Evolutionary conservation across 2,329 filamentous ascomycete species (phyloP).

Genomic region (Knufia petricola): DNA sequence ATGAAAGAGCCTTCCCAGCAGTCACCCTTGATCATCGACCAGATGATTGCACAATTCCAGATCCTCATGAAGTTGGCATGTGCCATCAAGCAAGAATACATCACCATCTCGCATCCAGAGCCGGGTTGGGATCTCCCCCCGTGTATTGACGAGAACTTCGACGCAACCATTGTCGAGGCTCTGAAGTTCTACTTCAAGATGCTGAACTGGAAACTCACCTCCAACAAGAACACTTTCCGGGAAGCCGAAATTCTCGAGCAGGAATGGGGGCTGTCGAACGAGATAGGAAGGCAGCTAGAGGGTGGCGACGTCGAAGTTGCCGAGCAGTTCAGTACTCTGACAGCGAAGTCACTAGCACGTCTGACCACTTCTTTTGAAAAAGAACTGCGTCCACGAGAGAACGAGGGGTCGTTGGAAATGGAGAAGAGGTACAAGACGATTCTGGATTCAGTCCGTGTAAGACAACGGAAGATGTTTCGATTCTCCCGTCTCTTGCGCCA

Average conservation of each 20-base stretch:
- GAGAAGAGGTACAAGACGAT: slow-evolving; percentile 95
- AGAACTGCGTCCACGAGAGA: slow-evolving; percentile 73
- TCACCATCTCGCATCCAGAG: slow-evolving; percentile 72
- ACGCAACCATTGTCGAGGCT: slow-evolving; percentile 80
- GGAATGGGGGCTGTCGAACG: slow-evolving; percentile 96
- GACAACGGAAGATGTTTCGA: slow-evolving; percentile 91
- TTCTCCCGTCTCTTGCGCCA: slow-evolving; percentile 86
- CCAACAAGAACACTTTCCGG: slow-evolving; percentile 98
- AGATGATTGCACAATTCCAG: slow-evolving; percentile 96
- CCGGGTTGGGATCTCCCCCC: slow-evolving; percentile 91
- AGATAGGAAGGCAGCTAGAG: slow-evolving; percentile 82
- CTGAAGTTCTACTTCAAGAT: slow-evolving; percentile 98
- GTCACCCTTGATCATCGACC: slow-evolving; percentile 86
- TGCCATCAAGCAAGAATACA: slow-evolving; percentile 82
- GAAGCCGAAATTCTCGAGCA: slow-evolving; percentile 95
- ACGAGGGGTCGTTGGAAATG: slow-evolving; percentile 78
- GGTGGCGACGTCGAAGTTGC: slow-evolving; percentile 93
- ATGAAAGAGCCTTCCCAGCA: slow-evolving; percentile 93
- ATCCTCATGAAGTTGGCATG: slow-evolving; percentile 85
- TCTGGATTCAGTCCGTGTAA: slow-evolving; percentile 87
- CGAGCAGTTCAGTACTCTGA: slow-evolving; percentile 87
- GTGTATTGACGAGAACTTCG: slow-evolving; percentile 94
- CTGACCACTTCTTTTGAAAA: slow-evolving; percentile 85
- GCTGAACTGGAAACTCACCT: slow-evolving; percentile 92
- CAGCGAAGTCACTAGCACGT: slow-evolving; percentile 81